Evolutionary conservation across 345 rosid genomes (phyloP), one percentile per base, ranked within the genome.

Genomic region (Rubroshorea leprosula): DNA sequence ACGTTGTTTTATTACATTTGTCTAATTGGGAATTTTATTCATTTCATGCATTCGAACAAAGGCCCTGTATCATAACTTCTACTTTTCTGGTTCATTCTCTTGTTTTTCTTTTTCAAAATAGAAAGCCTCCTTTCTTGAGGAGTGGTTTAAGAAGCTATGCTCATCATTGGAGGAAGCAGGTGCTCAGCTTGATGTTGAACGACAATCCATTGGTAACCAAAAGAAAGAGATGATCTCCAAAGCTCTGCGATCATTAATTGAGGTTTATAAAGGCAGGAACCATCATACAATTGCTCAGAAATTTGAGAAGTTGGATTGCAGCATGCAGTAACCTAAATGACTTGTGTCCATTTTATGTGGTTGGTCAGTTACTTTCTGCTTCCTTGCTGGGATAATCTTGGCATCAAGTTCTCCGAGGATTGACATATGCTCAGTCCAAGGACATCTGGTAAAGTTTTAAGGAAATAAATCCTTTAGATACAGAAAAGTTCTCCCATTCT

Each of bases 121-220:
- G 93, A 91, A 86, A 82, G 80, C 91, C 18, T 43, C 70, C 25
- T 84, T 81, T 70, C 77, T 92, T 31, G 99, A 86, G 85, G 91
- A 83, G 61, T 92, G 97, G 94, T 82, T 86, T 69, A 89, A 80
- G 79, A 65, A 39, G 69, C 68, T 89, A 54, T 80, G 82, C 75
- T 66, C 62, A 20, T 81, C 89, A 23, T 9, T 86, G 48, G 75
- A 59, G 57, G 81, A 77, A 68, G 48, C 76, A 45, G 70, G 63
- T 23, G 23, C 50, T n/a, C 55, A 52, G 41, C 18, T 70, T 19
- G 81, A 62, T 53, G 55, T 45, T 47, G 80, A 71, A 55, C 59
- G 57, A 53, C 57, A 49, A 55, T 62, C 73, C 11, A 25, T 61
- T 48, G 83, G 56, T 51, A 71, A 63, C 69, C 95, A 78, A 72